Evolutionary conservation across 2,329 filamentous ascomycete species (phyloP).

Genomic region (Fusarium incarnatum): DNA sequence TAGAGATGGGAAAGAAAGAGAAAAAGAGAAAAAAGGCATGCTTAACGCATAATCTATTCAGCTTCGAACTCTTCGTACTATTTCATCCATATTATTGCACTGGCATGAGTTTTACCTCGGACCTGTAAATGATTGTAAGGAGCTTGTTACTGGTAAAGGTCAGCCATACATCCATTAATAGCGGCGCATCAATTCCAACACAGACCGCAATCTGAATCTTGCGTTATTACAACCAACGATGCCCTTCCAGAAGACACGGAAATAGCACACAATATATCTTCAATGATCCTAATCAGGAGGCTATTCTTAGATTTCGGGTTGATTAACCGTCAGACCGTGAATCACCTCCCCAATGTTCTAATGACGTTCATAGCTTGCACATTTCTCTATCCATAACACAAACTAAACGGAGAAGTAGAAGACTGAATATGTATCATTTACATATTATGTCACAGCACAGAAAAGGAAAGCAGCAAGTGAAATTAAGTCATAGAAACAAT

Average conservation of each 20-base stretch:
- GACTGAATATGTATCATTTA: not conserved
- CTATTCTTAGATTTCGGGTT: not conserved
- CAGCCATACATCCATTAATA: not conserved
- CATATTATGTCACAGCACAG: not conserved
- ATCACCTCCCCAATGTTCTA: not conserved
- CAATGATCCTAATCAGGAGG: not conserved
- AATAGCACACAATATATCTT: not conserved
- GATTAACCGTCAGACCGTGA: not conserved
- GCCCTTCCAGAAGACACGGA: not conserved
- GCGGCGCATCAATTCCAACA: not conserved
- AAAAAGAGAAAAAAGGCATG: not conserved
- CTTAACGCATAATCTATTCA: not conserved
- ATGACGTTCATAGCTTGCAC: not conserved
- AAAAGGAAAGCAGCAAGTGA: not conserved
- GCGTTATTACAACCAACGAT: not conserved
- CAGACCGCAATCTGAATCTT: not conserved
- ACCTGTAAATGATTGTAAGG: not conserved
- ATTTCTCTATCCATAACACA: not conserved
- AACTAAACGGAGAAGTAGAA: not conserved
- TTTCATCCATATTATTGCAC: too few species aligned
- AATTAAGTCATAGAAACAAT: not conserved
- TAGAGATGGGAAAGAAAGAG: not conserved
- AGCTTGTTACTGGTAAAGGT: not conserved
- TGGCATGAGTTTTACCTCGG: too few species aligned
- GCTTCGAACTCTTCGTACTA: not conserved